A percentile compares a stretch with the other conserved stretches of the same genome.
Evolutionary conservation across 495 filamentous ascomycete species (phyloP).

Genomic region (Talaromyces stipitatus): DNA sequence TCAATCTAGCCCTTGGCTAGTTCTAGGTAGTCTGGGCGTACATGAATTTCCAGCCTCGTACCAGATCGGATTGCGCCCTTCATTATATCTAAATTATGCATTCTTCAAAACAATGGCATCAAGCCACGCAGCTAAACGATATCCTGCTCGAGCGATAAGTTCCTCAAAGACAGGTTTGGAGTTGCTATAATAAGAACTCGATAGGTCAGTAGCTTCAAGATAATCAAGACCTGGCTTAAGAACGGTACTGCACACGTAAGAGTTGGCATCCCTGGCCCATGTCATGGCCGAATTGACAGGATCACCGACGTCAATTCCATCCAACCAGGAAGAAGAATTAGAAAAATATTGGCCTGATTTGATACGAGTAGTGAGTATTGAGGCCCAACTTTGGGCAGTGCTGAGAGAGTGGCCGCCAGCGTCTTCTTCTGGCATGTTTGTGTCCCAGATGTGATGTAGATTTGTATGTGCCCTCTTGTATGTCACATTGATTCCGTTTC

Average conservation of each 20-base stretch:
- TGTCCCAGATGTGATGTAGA: too few species aligned
- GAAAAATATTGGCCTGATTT: too few species aligned
- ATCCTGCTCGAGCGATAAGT: slow-evolving; percentile 70
- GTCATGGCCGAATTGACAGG: slow-evolving; percentile 28
- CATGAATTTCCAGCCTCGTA: too few species aligned
- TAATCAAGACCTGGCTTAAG: slow-evolving; percentile 39
- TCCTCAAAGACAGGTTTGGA: slow-evolving; percentile 58
- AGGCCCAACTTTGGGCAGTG: too few species aligned
- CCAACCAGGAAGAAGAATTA: slow-evolving; percentile 38
- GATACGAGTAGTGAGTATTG: too few species aligned
- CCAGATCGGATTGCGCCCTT: too few species aligned
- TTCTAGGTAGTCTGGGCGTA: too few species aligned
- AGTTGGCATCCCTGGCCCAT: slow-evolving; percentile 54
- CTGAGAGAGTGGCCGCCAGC: too few species aligned
- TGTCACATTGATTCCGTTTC: too few species aligned
- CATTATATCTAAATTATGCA: background rate
- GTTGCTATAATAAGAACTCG: slow-evolving; percentile 54
- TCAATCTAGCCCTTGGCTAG: too few species aligned
- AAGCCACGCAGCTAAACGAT: slow-evolving; percentile 55
- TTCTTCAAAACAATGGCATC: slow-evolving; percentile 39
- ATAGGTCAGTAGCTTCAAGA: slow-evolving; percentile 39
- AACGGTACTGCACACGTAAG: slow-evolving; percentile 47
- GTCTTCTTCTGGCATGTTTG: too few species aligned
- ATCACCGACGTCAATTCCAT: slow-evolving; percentile 33
- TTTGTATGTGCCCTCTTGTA: too few species aligned